Percentiles rank a stretch among this genome's conserved stretches.
Conservation (phyloP, 164 flowering plant species). For the Litsea cubeba region DNA sequence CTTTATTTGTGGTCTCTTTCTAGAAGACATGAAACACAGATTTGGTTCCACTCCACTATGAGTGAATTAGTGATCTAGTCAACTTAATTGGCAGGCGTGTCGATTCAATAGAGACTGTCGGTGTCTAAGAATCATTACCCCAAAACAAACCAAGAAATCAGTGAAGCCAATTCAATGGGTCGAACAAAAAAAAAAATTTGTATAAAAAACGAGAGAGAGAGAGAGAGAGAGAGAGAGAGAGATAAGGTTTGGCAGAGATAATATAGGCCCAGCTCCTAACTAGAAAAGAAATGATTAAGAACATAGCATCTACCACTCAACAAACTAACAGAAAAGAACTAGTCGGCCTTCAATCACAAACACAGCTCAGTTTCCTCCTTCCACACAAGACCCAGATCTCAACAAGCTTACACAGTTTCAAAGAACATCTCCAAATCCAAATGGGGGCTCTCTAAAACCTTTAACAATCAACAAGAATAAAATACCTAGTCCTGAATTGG, state of each 20-base stretch:
- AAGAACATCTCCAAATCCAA: not conserved
- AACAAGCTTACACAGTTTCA: not conserved
- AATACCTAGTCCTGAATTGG: too few relatives aligned
- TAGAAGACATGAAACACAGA: conserved; percentile 23
- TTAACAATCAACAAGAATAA: too few relatives aligned
- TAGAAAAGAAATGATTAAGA: not conserved
- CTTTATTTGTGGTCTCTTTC: conserved; percentile 28
- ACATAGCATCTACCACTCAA: not conserved
- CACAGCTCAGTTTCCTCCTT: not conserved
- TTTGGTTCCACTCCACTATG: conserved; percentile 16
- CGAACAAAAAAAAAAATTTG: not conserved
- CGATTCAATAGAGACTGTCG: not conserved
- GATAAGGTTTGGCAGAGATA: not conserved
- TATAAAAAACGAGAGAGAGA: not conserved
- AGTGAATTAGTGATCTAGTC: conserved; percentile 2
- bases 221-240: not conserved
- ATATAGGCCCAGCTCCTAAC: not conserved
- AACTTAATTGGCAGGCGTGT: not conserved
- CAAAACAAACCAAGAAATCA: not conserved
- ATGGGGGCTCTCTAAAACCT: too few relatives aligned
- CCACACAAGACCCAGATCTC: not conserved
- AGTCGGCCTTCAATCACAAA: not conserved
- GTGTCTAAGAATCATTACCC: not conserved
- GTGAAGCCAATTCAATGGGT: not conserved
- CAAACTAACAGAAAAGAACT: not conserved